Base-by-base conservation (phyloP, 2,329 filamentous ascomycete genomes). In the Verticillium zaregamsianum region DNA sequence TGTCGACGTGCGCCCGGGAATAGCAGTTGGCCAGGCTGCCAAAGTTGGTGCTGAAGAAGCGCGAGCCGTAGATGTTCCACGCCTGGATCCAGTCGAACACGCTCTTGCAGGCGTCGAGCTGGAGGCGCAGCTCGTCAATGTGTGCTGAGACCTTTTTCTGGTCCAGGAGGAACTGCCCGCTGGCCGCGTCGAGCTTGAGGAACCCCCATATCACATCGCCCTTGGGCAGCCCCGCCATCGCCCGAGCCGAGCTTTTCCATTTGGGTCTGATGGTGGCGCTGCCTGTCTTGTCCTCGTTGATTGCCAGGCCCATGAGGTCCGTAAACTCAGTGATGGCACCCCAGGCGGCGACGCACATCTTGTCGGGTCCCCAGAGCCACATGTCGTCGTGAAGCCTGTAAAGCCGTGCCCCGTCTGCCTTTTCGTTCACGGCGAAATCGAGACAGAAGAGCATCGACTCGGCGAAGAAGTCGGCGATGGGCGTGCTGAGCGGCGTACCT, bases 381-480 rank as follows among this genome's bases (percentile, higher is more conserved):
- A 88, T 81, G 68, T 89, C 86, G 67, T 89, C 86, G 64, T 88
- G 84, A 49, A 88, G 75, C 8, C 86, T 81, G 65, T 86, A 86
- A 37, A 89, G 73, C 28, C 80, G 77, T 1, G 75, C 74, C 0
- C 84, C 84, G 15, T 77, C 66, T 1, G 85, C 82, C 14, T 74
- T 72, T 64, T 82, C 79, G 63, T 88, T 88, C 62, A 89, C 80
- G 0, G 85, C 79, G 66, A 83, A 87, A 67, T 89, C 86, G 68
- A 89, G 79, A 65, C 82, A 84, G 69, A 88, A 89, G 0, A 90
- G 75, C 25, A 88, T 72, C 0, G 77, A 71, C 70, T 89, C 86
- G 5, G 84, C 82, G 49, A 88, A 79, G 14, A 82, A 74, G 61
- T 84, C 79, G 15, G 82, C 82, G 2, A 89, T 71, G 1, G 80